Base-by-base conservation (phyloP, 225 moss, liverwort and hornwort species). In the Marchantia paleacea region DNA sequence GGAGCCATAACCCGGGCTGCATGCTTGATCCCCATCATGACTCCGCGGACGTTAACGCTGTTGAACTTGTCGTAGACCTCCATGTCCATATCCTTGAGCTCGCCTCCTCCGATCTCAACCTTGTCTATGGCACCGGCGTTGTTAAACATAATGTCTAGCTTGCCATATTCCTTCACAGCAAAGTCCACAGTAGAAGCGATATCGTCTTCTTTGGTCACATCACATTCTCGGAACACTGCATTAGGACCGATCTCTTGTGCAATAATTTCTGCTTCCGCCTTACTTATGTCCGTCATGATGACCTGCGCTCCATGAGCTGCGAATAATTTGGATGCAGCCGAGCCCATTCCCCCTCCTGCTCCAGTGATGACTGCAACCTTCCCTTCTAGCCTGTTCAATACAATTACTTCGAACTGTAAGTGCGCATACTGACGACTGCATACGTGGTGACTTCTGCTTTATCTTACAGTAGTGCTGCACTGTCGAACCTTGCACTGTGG, bases 341-440 rank as follows among this genome's bases (percentile, higher is more conserved):
- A 12, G 31, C 83, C 83, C 8, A 84, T 50, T 15, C 7, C 62
- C 3, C 75, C 69, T 18, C 47, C 81, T 79, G 68, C 81, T 51
- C 79, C 85, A 14, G 79, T 85, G 30, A 85, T 75, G 39, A 85
- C 73, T 14, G 79, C 85, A 57, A 85, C 69, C 47, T 85, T 84
- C 62, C 80, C 80, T 8, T 77, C 84, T 48, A 81, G 22, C 48
- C 72, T 81, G 76, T 49, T 7, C 19, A 13, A 10, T 3, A 66
- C 39, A 39, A n/a, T n/a, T 20, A 61, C 10, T n/a, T 39, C 39
- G 39, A 39, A 39, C 39, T 39, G 39, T 39, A 2, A 39, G 39
- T 39, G 39, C 5, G 39, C 5, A 39, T 5, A 39, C 3, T 39
- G 39, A 39, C 39, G 5, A 39, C 2, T 39, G 39, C 39, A 2